Conservation (phyloP, 2,329 filamentous ascomycete species). For the Calonectria ilicicola region DNA sequence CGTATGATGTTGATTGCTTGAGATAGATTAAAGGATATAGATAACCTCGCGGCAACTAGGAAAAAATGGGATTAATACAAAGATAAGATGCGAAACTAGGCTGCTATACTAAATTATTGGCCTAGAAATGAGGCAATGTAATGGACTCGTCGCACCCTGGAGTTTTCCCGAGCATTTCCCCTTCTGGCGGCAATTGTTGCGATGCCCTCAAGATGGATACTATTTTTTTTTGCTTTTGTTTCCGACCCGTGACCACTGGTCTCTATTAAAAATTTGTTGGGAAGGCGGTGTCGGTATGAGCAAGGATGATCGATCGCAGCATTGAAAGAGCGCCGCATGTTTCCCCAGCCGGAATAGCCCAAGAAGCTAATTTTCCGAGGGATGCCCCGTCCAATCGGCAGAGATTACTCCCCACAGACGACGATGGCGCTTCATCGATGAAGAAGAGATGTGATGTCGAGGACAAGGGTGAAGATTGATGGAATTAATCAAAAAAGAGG, state of each 20-base stretch:
- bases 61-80: too few species aligned
- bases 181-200: neutral
- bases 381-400: neutral
- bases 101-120: too few species aligned
- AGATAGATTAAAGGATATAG: too few species aligned
- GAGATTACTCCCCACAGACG: neutral
- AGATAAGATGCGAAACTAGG: too few species aligned
- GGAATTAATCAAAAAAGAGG: too few species aligned
- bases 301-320: neutral
- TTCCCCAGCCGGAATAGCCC: neutral
- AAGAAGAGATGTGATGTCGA: neutral
- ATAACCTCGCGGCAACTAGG: too few species aligned
- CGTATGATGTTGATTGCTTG: neutral
- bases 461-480: neutral
- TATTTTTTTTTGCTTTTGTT: neutral
- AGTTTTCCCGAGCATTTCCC: too few species aligned
- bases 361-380: neutral
- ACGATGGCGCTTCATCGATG: neutral
- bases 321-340: neutral
- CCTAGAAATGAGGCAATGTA: too few species aligned
- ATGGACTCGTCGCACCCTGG: too few species aligned
- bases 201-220: neutral
- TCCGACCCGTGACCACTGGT: neutral
- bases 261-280: too few species aligned
- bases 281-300: neutral